phyloP scores from a whole-genome alignment of 75 land plant genomes.

The Selaginella moellendorffii region DNA sequence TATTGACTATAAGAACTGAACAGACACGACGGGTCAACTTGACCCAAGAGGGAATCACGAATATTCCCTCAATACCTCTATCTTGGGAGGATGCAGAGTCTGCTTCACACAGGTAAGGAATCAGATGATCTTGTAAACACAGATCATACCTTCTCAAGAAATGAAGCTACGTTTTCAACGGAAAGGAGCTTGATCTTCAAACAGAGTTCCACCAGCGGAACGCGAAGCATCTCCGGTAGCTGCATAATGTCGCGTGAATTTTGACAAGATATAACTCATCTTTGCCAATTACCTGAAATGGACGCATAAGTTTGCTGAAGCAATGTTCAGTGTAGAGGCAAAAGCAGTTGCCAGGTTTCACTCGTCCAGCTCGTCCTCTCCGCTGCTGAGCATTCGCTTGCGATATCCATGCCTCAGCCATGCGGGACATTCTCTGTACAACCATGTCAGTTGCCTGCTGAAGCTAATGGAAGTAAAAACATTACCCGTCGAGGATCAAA shows the following conservation, averaged over 20 bases:
- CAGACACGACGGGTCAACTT: no score
- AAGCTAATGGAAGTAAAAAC: neutral
- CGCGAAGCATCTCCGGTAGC: slow-evolving; percentile 86
- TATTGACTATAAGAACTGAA: no score
- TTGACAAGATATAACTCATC: neutral
- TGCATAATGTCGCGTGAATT: no score
- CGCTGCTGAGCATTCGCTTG: slow-evolving; percentile 85
- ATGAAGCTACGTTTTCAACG: slow-evolving; percentile 44
- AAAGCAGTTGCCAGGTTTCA: slow-evolving; percentile 67
- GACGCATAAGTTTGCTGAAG: slow-evolving; percentile 59
- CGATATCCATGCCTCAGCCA: slow-evolving; percentile 94
- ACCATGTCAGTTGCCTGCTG: neutral
- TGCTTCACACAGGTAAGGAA: slow-evolving; percentile 13
- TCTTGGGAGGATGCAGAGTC: slow-evolving; percentile 76
- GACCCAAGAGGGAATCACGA: no score
- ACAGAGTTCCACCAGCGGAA: slow-evolving; percentile 80
- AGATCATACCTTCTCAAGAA: slow-evolving; percentile 69
- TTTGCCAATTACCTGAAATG: slow-evolving; percentile 84
- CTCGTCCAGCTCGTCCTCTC: slow-evolving; percentile 89
- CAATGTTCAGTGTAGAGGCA: slow-evolving; percentile 60
- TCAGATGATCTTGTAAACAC: no score
- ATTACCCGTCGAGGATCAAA: slow-evolving; percentile 74
- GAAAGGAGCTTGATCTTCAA: slow-evolving; percentile 71
- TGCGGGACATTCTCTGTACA: slow-evolving; percentile 65
- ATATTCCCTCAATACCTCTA: slow-evolving; percentile 58